phyloP scores from a whole-genome alignment of 768 basidiomycete genomes.

The Amanita polypyramis region DNA sequence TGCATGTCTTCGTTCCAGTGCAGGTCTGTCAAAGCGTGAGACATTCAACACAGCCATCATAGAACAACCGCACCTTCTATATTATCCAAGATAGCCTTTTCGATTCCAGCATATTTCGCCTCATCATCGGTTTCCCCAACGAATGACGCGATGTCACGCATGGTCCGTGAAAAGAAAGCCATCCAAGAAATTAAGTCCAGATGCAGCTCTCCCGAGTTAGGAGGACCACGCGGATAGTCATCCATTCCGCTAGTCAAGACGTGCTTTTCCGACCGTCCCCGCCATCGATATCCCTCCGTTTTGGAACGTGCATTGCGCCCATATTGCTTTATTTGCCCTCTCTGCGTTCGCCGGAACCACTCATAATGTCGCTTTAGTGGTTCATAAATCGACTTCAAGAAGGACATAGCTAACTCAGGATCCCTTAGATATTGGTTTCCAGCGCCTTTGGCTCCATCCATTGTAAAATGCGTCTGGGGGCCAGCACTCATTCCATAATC shows the following conservation, averaged over 20 bases:
- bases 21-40: slow-evolving; percentile 46
- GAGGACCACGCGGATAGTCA: slow-evolving; percentile 87
- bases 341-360: slow-evolving; percentile 93
- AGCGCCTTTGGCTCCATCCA: slow-evolving; percentile 10
- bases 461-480: slow-evolving; percentile 40
- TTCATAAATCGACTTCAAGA: slow-evolving; percentile 71
- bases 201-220: slow-evolving; percentile 88
- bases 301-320: slow-evolving; percentile 74
- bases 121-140: slow-evolving; percentile 81
- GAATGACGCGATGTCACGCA: slow-evolving; percentile 83
- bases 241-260: slow-evolving; percentile 94
- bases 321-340: slow-evolving; percentile 90
- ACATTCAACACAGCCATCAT: background rate
- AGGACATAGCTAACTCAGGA: slow-evolving; percentile 52
- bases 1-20: slow-evolving; percentile 86
- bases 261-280: slow-evolving; percentile 77
- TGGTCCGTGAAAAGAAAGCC: slow-evolving; percentile 90
- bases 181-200: slow-evolving; percentile 94
- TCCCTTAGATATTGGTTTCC: slow-evolving; percentile 41
- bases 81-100: slow-evolving; percentile 73
- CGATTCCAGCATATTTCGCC: slow-evolving; percentile 64
- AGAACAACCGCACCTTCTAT: slow-evolving; percentile 55
- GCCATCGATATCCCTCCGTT: slow-evolving; percentile 90
- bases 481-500: slow-evolving; percentile 40
- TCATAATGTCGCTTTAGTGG: slow-evolving; percentile 87